phyloP scores from a whole-genome alignment of 2,329 filamentous ascomycete genomes.

The Clarireedia paspali region DNA sequence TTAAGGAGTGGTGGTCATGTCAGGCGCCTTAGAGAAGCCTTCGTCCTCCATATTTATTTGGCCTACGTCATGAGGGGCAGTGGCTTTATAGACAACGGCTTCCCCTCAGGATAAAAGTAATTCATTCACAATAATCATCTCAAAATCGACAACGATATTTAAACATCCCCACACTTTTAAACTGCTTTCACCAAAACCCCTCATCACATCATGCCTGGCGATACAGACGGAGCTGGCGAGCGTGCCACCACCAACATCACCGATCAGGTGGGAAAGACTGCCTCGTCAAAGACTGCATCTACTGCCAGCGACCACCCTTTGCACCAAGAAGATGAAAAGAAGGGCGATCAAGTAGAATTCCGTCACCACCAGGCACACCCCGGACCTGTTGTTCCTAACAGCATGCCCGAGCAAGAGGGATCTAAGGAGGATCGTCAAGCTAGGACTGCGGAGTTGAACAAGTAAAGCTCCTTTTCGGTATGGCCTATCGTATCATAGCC shows the following conservation, averaged over 20 bases:
- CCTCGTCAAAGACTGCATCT: slow-evolving; percentile 30
- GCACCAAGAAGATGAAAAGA: slow-evolving; percentile 31
- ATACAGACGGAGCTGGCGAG: slow-evolving; percentile 32
- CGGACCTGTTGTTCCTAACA: slow-evolving; percentile 48
- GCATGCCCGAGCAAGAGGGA: slow-evolving; percentile 49
- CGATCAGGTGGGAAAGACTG: slow-evolving; percentile 32
- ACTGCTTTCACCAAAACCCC: background rate
- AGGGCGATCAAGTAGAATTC: slow-evolving; percentile 41
- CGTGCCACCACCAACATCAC: slow-evolving; percentile 26
- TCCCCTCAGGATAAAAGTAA: background rate
- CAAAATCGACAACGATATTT: background rate
- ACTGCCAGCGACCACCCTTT: slow-evolving; percentile 31
- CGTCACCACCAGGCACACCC: slow-evolving; percentile 47
- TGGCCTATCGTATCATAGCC: background rate
- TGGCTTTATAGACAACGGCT: background rate
- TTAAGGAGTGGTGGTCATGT: too few relatives aligned
- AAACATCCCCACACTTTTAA: background rate
- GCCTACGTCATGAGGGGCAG: slow-evolving; percentile 8
- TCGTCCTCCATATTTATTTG: background rate
- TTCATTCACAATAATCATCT: background rate
- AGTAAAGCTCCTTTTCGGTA: slow-evolving; percentile 21
- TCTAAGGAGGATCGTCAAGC: slow-evolving; percentile 62
- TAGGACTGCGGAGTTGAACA: slow-evolving; percentile 4
- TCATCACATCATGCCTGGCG: slow-evolving; percentile 31
- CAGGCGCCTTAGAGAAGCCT: background rate